Evolutionary conservation across 2,329 filamentous ascomycete genomes (phyloP), one percentile per base, ranked within the genome.

Genomic region (Paraconiothyrium sp.): DNA sequence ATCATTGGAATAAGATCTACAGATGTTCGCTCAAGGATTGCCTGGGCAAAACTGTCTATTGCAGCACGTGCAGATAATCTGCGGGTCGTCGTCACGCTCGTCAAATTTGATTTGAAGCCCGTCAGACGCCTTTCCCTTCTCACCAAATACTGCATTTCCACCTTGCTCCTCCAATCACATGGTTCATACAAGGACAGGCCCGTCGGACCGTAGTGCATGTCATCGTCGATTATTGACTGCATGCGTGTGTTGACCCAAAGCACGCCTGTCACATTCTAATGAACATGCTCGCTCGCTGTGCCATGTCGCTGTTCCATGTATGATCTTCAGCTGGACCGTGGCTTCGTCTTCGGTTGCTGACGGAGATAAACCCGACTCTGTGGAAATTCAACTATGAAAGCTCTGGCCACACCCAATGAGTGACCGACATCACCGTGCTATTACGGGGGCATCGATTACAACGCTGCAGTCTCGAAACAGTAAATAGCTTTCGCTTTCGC

Each of bases 1-100:
- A 67, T 59, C 64, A 65, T 71, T 72, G 58, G 60, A 66, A 66
- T 49, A 62, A 65, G 67, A 72, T 72, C 68, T 67, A 58, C 65
- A 66, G 56, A 58, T 60, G 51, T 62, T 67, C 63, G 50, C 57
- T 59, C 55, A 3, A 63, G 57, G 60, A 61, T 49, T 43, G 16
- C 27, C 11, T 4, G 27, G 16, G 11, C 56, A 57, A 66, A 63
- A 55, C 67, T 63, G 59, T 68, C 63, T 68, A 67, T 66, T 68
- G 57, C 55, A 62, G 64, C 65, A 70, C 65, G 67, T 66, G 67
- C 63, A 59, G 60, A 62, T 55, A 62, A 59, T 27, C 49, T 66
- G 64, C 65, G 63, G 39, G 62, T 63, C 48, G 61, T 67, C 64
- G 64, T 69, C 67, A 67, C 65, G 20, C 58, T 64, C 59, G 60